phyloP scores from a whole-genome alignment of 371 early-diverging fungal genomes.

The Umbelopsis sp. region DNA sequence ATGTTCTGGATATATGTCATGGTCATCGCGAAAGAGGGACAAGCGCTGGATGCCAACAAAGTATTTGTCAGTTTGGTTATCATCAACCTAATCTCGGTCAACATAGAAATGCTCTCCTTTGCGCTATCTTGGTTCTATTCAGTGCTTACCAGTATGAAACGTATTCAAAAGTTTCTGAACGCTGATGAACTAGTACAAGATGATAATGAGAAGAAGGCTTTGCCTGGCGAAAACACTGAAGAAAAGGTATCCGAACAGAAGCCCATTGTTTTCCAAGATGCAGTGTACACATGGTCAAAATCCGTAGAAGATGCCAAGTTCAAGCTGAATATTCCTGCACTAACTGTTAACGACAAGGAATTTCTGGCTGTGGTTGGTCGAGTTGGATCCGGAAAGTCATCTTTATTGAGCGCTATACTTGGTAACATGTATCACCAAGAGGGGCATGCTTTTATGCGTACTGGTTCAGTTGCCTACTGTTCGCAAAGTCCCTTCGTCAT shows the following conservation, averaged over 20 bases:
- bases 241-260: slow-evolving; percentile 5
- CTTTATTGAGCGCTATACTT: slow-evolving; percentile 27
- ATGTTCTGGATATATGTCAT: slow-evolving; percentile 47
- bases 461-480: slow-evolving; percentile 58
- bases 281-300: slow-evolving; percentile 9
- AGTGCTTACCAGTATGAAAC: slow-evolving; percentile 55
- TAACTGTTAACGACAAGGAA: slow-evolving; percentile 7
- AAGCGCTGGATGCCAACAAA: slow-evolving; percentile 3
- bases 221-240: slow-evolving; percentile 77
- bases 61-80: slow-evolving; percentile 15
- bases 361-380: slow-evolving; percentile 30
- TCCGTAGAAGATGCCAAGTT: slow-evolving; percentile 22
- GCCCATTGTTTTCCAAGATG: slow-evolving; percentile 28
- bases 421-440: slow-evolving; percentile 19
- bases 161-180: slow-evolving; percentile 65
- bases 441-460: not conserved
- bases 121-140: slow-evolving; percentile 9
- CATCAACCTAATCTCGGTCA: not conserved
- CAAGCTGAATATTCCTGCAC: not conserved
- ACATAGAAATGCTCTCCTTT: slow-evolving; percentile 2
- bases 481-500: slow-evolving; percentile 77
- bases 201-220: slow-evolving; percentile 25
- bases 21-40: slow-evolving; percentile 4
- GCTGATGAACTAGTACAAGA: slow-evolving; percentile 59
- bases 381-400: slow-evolving; percentile 46